Evolutionary conservation across 1,284 basidiomycete genomes (phyloP).

Genomic region (Athelia sp.): DNA sequence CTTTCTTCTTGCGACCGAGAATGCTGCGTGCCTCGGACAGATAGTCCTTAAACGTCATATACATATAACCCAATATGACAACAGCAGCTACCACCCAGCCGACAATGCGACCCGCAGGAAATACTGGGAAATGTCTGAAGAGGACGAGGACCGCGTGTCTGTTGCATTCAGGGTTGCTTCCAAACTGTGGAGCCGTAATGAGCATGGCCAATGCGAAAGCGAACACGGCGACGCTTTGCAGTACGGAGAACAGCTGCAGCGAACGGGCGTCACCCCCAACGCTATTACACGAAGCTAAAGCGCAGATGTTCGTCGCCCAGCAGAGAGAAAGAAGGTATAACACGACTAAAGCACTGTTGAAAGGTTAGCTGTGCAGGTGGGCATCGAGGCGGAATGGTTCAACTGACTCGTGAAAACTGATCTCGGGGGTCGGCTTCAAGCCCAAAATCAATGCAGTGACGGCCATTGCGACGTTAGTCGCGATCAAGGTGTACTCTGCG

Average conservation of each 20-base stretch:
- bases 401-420: constrained; percentile 21
- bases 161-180: constrained; percentile 15
- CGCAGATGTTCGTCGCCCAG: constrained; percentile 16
- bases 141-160: constrained; percentile 15
- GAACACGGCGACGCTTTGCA: constrained; percentile 19
- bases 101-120: constrained; percentile 16
- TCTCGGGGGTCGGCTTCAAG: constrained; percentile 16
- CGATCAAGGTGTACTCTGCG: constrained; percentile 19
- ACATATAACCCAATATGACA: constrained; percentile 9
- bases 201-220: constrained; percentile 18
- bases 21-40: not conserved
- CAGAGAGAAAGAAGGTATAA: constrained; percentile 14
- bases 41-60: constrained; percentile 13
- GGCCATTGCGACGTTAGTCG: constrained; percentile 23
- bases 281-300: constrained; percentile 14
- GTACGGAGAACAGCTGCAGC: constrained; percentile 13
- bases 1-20: not conserved
- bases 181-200: constrained; percentile 14
- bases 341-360: constrained; percentile 9
- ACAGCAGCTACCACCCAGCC: constrained; percentile 11
- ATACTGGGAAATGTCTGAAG: constrained; percentile 18
- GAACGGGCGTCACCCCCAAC: constrained; percentile 5
- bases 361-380: not conserved
- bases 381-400: not conserved
- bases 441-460: constrained; percentile 21